Evolutionary conservation across 495 filamentous ascomycete species (phyloP).

Genomic region (Parathielavia hyrcaniae): DNA sequence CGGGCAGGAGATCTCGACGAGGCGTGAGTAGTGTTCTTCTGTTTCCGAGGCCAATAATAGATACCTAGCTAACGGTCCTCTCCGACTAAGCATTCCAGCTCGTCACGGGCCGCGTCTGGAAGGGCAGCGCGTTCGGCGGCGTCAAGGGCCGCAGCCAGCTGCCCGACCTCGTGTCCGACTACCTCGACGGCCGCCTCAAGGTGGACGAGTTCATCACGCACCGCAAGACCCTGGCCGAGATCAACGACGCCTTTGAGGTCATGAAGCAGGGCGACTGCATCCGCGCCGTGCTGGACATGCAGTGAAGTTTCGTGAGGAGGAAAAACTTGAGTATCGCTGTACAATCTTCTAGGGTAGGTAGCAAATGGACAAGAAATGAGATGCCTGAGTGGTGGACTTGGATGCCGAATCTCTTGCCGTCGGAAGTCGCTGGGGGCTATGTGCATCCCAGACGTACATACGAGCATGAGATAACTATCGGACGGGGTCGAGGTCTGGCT

Average conservation of each 20-base stretch:
- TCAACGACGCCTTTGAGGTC: constrained; percentile 83
- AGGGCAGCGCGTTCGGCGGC: constrained; percentile 93
- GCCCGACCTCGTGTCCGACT: constrained; percentile 81
- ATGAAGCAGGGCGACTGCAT: constrained; percentile 98
- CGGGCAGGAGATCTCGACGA: constrained; percentile 91
- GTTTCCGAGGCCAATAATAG: no score
- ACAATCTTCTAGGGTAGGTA: neutral
- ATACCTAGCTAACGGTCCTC: no score
- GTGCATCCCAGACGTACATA: no score
- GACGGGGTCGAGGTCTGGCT: no score
- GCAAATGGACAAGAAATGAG: neutral
- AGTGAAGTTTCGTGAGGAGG: neutral
- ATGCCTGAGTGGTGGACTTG: no score
- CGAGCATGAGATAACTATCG: no score
- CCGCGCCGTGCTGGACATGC: constrained; percentile 68
- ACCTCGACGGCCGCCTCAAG: constrained; percentile 83
- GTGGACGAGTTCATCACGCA: constrained; percentile 99
- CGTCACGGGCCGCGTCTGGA: constrained; percentile 96
- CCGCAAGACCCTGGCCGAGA: constrained; percentile 68
- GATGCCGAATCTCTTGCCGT: no score
- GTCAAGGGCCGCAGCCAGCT: constrained; percentile 96
- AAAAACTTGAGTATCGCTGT: neutral
- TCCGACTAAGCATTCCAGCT: constrained; percentile 85
- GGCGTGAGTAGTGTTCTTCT: no score
- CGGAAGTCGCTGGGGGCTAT: no score